Conservation (phyloP, 257 asterid species). For the Lycium barbarum region DNA sequence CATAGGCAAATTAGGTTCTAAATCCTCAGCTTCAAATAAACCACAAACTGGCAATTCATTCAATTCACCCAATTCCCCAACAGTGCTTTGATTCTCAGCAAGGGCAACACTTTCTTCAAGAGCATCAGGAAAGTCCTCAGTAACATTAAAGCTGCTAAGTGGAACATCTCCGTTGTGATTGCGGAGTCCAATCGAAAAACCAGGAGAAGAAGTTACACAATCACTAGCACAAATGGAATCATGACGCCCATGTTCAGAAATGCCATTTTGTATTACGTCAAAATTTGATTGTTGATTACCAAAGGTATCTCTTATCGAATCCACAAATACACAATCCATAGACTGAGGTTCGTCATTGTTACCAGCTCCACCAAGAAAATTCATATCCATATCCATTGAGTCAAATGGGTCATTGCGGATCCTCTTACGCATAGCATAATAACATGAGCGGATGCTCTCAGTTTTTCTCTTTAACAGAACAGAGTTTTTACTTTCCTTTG, state of each 20-base stretch:
- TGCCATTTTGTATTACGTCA: conserved; percentile 30
- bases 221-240: conserved; percentile 36
- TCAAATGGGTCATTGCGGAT: conserved; percentile 53
- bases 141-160: conserved; percentile 31
- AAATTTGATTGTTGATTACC: conserved; percentile 49
- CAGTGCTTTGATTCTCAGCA: conserved; percentile 33
- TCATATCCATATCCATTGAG: conserved; percentile 42
- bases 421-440: conserved; percentile 75
- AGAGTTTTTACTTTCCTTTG: conserved; percentile 41
- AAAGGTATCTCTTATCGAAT: conserved; percentile 42
- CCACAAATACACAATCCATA: conserved; percentile 39
- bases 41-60: conserved; percentile 40
- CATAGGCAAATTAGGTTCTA: conserved; percentile 33
- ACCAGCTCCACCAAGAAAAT: conserved; percentile 45
- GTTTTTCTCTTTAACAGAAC: conserved; percentile 61
- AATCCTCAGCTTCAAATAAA: conserved; percentile 46
- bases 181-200: conserved; percentile 40
- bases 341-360: conserved; percentile 35
- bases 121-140: conserved; percentile 34
- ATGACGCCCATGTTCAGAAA: conserved; percentile 40
- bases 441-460: conserved; percentile 58
- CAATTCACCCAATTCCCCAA: conserved; percentile 40
- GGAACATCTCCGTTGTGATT: conserved; percentile 36
- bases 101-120: conserved; percentile 41
- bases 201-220: conserved; percentile 36